These are phyloP conservation scores for Aspergillus panamensis DNA, from an alignment of 495 filamentous ascomycete species.

Conservation along the genomic window DNA sequence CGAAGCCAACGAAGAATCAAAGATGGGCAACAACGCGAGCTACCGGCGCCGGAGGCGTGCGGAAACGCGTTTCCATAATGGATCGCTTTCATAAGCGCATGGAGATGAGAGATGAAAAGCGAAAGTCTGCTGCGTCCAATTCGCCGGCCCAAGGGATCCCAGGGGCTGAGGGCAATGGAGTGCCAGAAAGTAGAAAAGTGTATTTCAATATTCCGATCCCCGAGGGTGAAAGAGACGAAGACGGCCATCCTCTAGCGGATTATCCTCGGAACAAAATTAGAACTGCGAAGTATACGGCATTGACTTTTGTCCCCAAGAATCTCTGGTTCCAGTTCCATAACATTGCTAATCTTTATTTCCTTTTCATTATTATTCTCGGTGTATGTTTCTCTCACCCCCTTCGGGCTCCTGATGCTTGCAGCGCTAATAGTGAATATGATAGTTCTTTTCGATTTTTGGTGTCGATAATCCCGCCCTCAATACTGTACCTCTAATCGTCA, in stretches of 20 bases:
- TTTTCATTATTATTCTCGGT: slow-evolving; percentile 90
- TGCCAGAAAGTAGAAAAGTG: slow-evolving; percentile 47
- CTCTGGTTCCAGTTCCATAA: slow-evolving; percentile 97
- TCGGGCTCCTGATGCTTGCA: background rate
- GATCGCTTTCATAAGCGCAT: slow-evolving; percentile 67
- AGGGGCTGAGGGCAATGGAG: slow-evolving; percentile 35
- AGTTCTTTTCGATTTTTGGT: slow-evolving; percentile 97
- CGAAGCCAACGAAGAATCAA: slow-evolving; percentile 64
- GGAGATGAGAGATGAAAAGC: slow-evolving; percentile 59
- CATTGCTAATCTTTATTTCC: slow-evolving; percentile 96
- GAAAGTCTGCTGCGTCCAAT: slow-evolving; percentile 49
- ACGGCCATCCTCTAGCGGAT: slow-evolving; percentile 64
- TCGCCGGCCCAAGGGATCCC: slow-evolving; percentile 37
- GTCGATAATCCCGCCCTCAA: slow-evolving; percentile 86
- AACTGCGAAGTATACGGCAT: slow-evolving; percentile 92
- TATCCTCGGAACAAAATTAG: slow-evolving; percentile 95
- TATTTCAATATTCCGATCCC: slow-evolving; percentile 89
- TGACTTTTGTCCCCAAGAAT: slow-evolving; percentile 98
- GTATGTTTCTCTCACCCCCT: slow-evolving; percentile 44
- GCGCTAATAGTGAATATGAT: slow-evolving; percentile 15
- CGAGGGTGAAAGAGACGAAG: slow-evolving; percentile 72
- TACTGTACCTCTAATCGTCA: slow-evolving; percentile 89
- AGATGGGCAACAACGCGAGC: slow-evolving; percentile 92
- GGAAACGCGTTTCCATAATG: slow-evolving; percentile 83
- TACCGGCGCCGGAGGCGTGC: slow-evolving; percentile 64